phyloP scores from a whole-genome alignment of 441 rosid species.

The Gossypium trilobum region DNA sequence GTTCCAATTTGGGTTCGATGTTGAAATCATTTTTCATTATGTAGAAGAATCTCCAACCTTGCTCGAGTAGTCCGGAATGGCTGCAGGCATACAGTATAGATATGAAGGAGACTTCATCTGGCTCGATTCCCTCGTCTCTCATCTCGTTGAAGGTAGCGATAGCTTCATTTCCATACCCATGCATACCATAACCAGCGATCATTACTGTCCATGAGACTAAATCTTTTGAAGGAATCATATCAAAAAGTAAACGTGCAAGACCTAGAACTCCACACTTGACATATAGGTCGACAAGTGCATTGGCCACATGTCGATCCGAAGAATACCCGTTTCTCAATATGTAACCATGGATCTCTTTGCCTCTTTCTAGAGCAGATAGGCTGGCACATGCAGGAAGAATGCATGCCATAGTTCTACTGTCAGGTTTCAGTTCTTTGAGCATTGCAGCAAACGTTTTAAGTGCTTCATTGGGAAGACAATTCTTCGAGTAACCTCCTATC shows the following conservation, averaged over 20 bases:
- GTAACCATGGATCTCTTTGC: slow-evolving; percentile 54
- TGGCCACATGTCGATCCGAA: slow-evolving; percentile 42
- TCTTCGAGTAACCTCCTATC: slow-evolving; percentile 63
- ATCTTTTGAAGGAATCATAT: slow-evolving; percentile 48
- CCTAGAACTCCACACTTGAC: slow-evolving; percentile 51
- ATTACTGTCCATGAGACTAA: slow-evolving; percentile 68
- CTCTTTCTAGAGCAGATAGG: slow-evolving; percentile 57
- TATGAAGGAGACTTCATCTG: slow-evolving; percentile 53
- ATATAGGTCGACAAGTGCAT: slow-evolving; percentile 66
- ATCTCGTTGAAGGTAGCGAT: slow-evolving; percentile 39
- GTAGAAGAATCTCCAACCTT: slow-evolving; percentile 70
- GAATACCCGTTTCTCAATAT: slow-evolving; percentile 41
- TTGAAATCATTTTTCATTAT: slow-evolving; percentile 48
- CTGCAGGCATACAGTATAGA: slow-evolving; percentile 60
- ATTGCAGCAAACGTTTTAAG: slow-evolving; percentile 35
- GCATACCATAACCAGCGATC: slow-evolving; percentile 84
- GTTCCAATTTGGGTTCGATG: slow-evolving; percentile 54
- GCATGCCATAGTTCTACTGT: slow-evolving; percentile 51
- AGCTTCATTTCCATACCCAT: slow-evolving; percentile 57
- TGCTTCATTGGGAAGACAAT: slow-evolving; percentile 52
- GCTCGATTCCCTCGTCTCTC: slow-evolving; percentile 36
- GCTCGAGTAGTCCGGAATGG: slow-evolving; percentile 56
- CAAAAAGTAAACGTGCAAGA: slow-evolving; percentile 47
- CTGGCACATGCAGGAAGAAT: slow-evolving; percentile 77
- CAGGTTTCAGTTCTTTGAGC: slow-evolving; percentile 39